phyloP scores from a whole-genome alignment of 148 eudicot species.

The Arctostaphylos glauca region DNA sequence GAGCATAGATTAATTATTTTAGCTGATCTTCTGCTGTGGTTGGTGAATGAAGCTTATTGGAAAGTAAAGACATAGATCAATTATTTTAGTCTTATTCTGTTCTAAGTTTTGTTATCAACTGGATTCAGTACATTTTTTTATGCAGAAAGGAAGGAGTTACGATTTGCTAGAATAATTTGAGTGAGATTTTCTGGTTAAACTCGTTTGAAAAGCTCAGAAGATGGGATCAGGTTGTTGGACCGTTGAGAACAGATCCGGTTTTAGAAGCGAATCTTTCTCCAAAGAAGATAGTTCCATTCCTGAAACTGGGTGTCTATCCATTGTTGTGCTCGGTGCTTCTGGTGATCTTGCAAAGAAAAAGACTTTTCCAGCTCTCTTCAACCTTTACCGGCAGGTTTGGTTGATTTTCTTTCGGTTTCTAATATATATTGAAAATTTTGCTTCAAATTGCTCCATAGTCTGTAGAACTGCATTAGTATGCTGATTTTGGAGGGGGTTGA shows the following conservation, averaged over 20 bases:
- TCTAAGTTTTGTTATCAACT: background rate
- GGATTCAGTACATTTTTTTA: background rate
- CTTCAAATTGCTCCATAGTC: background rate
- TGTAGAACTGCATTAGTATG: background rate
- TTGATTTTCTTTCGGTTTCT: background rate
- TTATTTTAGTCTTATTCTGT: too few relatives aligned
- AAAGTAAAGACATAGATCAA: background rate
- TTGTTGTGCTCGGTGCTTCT: conserved; percentile 91
- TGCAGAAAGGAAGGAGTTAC: conserved; percentile 2
- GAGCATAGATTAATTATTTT: background rate
- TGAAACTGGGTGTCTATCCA: conserved; percentile 73
- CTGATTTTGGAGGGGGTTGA: conserved; percentile 7
- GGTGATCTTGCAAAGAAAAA: conserved; percentile 99
- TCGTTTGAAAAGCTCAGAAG: conserved; percentile 12
- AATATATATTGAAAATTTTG: background rate
- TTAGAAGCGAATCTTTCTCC: conserved; percentile 34
- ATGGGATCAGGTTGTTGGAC: conserved; percentile 56
- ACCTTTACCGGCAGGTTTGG: conserved; percentile 83
- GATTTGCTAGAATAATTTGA: background rate
- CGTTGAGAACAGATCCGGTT: conserved; percentile 42
- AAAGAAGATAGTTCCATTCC: conserved; percentile 30
- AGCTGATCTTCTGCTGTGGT: background rate
- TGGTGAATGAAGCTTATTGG: background rate
- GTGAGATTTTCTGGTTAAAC: background rate
- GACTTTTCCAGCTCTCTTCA: conserved; percentile 92